Percentiles rank a stretch among this genome's conserved stretches.
phyloP scores from a whole-genome alignment of 2,329 filamentous ascomycete genomes.

The Tolypocladium amazonense region DNA sequence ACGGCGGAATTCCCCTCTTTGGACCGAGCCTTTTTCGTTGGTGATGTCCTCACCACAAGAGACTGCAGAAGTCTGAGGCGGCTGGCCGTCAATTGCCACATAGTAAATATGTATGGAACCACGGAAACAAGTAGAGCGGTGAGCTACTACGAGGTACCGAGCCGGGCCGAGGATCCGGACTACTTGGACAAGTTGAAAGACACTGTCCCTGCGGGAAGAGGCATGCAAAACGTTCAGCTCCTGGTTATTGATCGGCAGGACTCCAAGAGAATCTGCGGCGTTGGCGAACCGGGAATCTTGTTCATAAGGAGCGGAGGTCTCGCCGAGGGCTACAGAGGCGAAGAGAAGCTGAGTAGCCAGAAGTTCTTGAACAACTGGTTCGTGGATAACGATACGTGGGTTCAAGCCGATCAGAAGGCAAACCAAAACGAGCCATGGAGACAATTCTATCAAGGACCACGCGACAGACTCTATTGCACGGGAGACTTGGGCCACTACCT shows the following conservation, averaged over 20 bases:
- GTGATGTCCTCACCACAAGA: conserved; percentile 76
- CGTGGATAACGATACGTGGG: conserved; percentile 61
- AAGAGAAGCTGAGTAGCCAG: too few species aligned
- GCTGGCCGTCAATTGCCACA: conserved; percentile 62
- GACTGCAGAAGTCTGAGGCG: conserved; percentile 70
- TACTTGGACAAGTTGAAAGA: conserved; percentile 41
- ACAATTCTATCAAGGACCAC: conserved; percentile 65
- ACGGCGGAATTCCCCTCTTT: conserved; percentile 66
- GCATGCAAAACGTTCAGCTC: conserved; percentile 84
- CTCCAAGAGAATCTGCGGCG: conserved; percentile 58
- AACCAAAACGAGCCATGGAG: conserved; percentile 61
- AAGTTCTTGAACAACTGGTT: conserved; percentile 86
- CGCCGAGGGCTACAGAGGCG: too few species aligned
- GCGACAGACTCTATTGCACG: conserved; percentile 87
- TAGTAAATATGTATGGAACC: conserved; percentile 81
- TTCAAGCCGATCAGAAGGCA: conserved; percentile 48
- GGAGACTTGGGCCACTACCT: too few species aligned
- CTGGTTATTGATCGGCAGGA: conserved; percentile 67
- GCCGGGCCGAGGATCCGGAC: conserved; percentile 38
- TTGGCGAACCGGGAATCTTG: conserved; percentile 79
- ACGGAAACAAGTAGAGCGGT: conserved; percentile 57
- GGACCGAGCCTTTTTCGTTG: conserved; percentile 84
- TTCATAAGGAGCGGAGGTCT: conserved; percentile 74
- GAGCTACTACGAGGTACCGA: neutral
- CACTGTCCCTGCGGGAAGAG: conserved; percentile 70